Percentiles rank a stretch among this genome's conserved stretches.
Evolutionary conservation across 306 rosid genomes (phyloP).

Genomic region (Glycine latifolia): DNA sequence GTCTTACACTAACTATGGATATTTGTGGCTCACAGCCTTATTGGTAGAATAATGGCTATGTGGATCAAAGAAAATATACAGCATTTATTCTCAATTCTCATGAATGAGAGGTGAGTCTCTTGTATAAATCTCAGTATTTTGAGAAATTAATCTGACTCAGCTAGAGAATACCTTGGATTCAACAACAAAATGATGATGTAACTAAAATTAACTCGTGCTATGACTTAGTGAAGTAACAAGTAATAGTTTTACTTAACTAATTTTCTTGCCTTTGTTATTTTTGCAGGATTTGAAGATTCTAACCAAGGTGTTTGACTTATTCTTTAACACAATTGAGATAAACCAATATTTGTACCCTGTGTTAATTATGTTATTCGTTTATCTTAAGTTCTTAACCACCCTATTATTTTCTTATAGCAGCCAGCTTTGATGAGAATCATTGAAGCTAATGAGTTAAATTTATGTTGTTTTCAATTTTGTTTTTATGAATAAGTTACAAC

Average conservation of each 20-base stretch:
- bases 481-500: slow-evolving; percentile 17
- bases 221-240: slow-evolving; percentile 3
- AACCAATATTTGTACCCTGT: slow-evolving; percentile 11
- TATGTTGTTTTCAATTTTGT: background rate
- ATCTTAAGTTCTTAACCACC: slow-evolving; percentile 9
- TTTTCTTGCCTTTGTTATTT: slow-evolving; percentile 20
- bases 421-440: slow-evolving; percentile 32
- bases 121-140: background rate
- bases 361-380: background rate
- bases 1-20: slow-evolving; percentile 10
- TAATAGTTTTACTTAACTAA: slow-evolving; percentile 1
- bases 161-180: background rate
- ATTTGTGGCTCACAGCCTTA: too few species aligned
- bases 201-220: background rate
- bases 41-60: slow-evolving; percentile 1
- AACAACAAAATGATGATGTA: slow-evolving; percentile 35
- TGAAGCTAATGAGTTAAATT: slow-evolving; percentile 20
- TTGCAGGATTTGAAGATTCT: slow-evolving; percentile 55
- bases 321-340: slow-evolving; percentile 10
- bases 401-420: slow-evolving; percentile 6
- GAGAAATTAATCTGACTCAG: background rate
- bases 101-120: background rate
- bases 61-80: slow-evolving; percentile 24
- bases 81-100: slow-evolving; percentile 16
- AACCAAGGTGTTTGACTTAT: slow-evolving; percentile 24